Percentiles rank a stretch among this genome's conserved stretches.
Conservation (phyloP, 106 monocot species). For the Gastrodia elata region DNA sequence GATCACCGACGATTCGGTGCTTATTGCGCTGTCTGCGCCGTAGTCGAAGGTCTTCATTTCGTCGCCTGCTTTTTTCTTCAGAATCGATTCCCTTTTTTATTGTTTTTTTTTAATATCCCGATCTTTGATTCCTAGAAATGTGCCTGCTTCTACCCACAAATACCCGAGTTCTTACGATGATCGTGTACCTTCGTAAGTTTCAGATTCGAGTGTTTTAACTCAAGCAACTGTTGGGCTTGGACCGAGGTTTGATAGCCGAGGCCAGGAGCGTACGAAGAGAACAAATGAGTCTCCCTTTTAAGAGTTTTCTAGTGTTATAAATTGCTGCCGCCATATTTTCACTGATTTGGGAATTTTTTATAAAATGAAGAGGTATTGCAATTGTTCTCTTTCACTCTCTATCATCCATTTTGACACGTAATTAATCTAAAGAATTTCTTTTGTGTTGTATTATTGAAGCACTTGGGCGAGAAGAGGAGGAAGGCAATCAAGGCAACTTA, state of each 20-base stretch:
- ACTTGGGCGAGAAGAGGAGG: slow-evolving; percentile 24
- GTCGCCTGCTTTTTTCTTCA: too few species aligned
- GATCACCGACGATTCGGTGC: too few species aligned
- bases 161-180: too few species aligned
- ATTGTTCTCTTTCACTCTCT: neutral
- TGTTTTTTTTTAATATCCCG: too few species aligned
- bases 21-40: too few species aligned
- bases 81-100: too few species aligned
- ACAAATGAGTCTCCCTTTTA: neutral
- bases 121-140: too few species aligned
- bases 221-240: neutral
- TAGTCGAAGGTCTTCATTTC: too few species aligned
- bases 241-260: neutral
- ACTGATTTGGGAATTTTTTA: neutral
- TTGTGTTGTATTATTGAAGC: neutral
- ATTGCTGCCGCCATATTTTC: neutral
- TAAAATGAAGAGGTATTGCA: neutral
- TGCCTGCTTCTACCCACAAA: too few species aligned
- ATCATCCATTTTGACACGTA: neutral
- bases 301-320: neutral
- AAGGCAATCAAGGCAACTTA: slow-evolving; percentile 20
- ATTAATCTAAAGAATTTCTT: neutral
- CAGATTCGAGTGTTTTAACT: neutral
- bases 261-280: neutral
- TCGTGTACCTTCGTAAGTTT: neutral